Evolutionary conservation across 108 stramenopile genomes (phyloP).

Genomic region (Bacterosira constricta): DNA sequence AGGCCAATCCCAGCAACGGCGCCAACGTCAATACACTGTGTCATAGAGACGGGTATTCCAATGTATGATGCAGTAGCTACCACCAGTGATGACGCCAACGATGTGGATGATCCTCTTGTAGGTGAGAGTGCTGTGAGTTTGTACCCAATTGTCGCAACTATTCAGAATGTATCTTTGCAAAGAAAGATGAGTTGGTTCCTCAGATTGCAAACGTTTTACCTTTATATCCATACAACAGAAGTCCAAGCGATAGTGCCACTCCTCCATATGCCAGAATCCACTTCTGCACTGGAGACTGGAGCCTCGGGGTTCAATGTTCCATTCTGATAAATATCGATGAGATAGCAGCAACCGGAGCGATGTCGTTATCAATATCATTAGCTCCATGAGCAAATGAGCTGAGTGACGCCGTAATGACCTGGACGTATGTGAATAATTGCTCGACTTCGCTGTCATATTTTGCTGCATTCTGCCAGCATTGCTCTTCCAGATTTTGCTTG

Average conservation of each 20-base stretch:
- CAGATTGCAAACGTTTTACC: too few relatives aligned
- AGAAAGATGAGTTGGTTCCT: too few relatives aligned
- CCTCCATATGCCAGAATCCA: constrained; percentile 69
- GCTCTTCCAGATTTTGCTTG: constrained; percentile 33
- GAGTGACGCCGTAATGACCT: constrained; percentile 71
- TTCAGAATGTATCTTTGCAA: neutral
- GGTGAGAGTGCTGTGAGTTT: constrained; percentile 49
- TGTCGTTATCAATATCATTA: constrained; percentile 71
- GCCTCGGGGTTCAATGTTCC: constrained; percentile 26
- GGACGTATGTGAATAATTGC: constrained; percentile 58
- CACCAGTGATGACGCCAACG: constrained; percentile 55
- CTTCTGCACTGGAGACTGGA: constrained; percentile 32
- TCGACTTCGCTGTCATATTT: constrained; percentile 55
- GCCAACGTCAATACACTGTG: constrained; percentile 70
- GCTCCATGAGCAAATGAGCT: constrained; percentile 78
- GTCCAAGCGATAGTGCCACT: constrained; percentile 52
- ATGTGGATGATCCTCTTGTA: constrained; percentile 58
- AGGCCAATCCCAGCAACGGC: constrained; percentile 56
- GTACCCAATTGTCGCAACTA: constrained; percentile 52
- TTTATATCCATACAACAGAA: constrained; percentile 54
- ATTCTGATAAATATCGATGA: constrained; percentile 46
- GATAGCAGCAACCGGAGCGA: constrained; percentile 65
- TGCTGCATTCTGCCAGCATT: constrained; percentile 51
- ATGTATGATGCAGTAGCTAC: constrained; percentile 60
- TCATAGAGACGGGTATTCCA: constrained; percentile 60